Conservation (phyloP, 176 grass and related monocot species). For the Oryza australiensis region DNA sequence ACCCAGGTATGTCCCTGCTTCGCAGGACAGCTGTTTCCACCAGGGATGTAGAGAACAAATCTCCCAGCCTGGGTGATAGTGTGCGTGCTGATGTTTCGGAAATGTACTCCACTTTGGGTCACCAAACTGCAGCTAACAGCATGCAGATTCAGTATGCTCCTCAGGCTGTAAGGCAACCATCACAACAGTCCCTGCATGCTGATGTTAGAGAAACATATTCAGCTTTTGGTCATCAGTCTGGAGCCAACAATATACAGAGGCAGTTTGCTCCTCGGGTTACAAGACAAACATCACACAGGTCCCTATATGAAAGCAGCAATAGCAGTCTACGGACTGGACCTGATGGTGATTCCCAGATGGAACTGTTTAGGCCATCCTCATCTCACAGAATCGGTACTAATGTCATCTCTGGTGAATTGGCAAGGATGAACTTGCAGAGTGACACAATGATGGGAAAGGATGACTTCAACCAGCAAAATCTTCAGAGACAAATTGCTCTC, state of each 20-base stretch:
- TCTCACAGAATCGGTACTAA: neutral
- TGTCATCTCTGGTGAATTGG: neutral
- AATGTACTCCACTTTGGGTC: constrained; percentile 1
- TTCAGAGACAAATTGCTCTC: neutral
- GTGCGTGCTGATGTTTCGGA: neutral
- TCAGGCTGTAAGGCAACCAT: neutral
- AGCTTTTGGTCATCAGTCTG: neutral
- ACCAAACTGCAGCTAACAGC: neutral
- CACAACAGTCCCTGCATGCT: neutral
- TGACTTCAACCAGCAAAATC: neutral
- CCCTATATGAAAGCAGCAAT: neutral
- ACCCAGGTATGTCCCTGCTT: neutral
- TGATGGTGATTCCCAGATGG: neutral
- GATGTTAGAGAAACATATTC: neutral
- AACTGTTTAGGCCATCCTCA: neutral
- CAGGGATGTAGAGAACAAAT: neutral
- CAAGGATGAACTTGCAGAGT: neutral
- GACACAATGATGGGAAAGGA: neutral
- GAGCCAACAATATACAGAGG: neutral
- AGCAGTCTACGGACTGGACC: neutral
- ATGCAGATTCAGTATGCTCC: neutral
- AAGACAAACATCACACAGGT: neutral
- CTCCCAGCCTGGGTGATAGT: neutral
- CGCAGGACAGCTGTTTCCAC: neutral
- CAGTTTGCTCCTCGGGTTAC: neutral